These are phyloP conservation scores for Millerozyma miso DNA, from an alignment of 805 yeast species.

Conservation along the genomic window DNA sequence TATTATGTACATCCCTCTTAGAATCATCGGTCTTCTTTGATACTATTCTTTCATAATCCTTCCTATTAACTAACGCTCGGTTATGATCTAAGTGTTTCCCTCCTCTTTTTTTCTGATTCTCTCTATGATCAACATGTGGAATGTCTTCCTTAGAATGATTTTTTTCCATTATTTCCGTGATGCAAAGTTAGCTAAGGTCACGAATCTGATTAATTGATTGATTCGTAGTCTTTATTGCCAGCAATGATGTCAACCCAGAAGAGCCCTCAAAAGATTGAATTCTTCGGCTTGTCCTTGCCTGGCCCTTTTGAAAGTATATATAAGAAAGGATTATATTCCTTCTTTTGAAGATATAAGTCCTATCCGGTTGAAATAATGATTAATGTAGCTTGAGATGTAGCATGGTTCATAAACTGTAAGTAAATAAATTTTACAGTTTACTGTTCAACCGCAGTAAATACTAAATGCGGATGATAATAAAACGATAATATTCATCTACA, in stretches of 20 bases:
- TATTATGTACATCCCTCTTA: conserved; percentile 7
- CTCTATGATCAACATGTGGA: neutral
- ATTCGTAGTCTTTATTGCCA: too few species aligned
- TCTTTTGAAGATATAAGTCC: neutral
- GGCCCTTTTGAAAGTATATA: neutral
- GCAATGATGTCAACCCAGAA: too few species aligned
- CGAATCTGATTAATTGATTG: neutral
- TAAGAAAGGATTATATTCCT: neutral
- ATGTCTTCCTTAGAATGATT: neutral
- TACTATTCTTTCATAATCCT: neutral
- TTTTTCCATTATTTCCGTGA: neutral
- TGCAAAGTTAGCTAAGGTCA: neutral
- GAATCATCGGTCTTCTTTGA: neutral
- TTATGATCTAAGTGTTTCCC: neutral
- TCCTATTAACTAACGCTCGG: neutral
- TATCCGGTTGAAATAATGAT: neutral
- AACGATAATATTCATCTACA: neutral
- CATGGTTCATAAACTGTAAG: neutral
- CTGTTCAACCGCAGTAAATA: neutral
- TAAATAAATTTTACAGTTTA: neutral
- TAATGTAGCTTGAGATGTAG: neutral
- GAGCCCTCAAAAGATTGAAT: too few species aligned
- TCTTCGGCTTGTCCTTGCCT: too few species aligned
- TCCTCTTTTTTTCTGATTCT: neutral
- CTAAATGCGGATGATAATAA: too few species aligned